These are phyloP conservation scores for Cyberlindnera mrakii DNA, from an alignment of 805 yeast species.

Conservation along the genomic window DNA sequence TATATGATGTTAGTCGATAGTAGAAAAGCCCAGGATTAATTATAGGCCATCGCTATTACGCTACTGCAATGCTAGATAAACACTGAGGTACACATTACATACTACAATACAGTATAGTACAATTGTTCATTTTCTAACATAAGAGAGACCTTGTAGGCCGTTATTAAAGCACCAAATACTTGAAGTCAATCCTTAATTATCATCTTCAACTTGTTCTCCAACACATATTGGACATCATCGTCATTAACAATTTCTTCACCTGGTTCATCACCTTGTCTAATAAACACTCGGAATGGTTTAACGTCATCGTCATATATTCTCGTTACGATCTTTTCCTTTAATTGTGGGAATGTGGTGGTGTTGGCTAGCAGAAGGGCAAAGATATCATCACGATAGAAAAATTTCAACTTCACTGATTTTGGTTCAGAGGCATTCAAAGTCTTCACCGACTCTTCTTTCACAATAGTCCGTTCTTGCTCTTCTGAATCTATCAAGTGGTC, in stretches of 20 bases:
- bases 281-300: slow-evolving; percentile 28
- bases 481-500: slow-evolving; percentile 24
- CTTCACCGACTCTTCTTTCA: slow-evolving; percentile 20
- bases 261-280: slow-evolving; percentile 27
- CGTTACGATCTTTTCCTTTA: slow-evolving; percentile 45
- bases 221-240: slow-evolving; percentile 27
- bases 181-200: slow-evolving; percentile 25
- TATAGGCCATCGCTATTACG: no score
- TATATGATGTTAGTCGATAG: slow-evolving; percentile 7
- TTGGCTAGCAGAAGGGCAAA: slow-evolving; percentile 60
- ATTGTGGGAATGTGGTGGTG: slow-evolving; percentile 40
- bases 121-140: no score
- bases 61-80: no score
- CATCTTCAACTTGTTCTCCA: slow-evolving; percentile 31
- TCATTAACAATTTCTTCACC: slow-evolving; percentile 29
- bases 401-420: slow-evolving; percentile 50
- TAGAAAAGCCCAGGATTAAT: no score
- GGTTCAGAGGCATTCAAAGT: slow-evolving; percentile 12
- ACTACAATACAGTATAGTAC: no score
- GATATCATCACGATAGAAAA: slow-evolving; percentile 75
- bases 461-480: slow-evolving; percentile 23
- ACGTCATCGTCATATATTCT: slow-evolving; percentile 37
- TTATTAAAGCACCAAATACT: no score
- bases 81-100: no score
- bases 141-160: no score